Conservation (phyloP, 176 grass and related monocot genomes). For the Thalia dealbata region DNA sequence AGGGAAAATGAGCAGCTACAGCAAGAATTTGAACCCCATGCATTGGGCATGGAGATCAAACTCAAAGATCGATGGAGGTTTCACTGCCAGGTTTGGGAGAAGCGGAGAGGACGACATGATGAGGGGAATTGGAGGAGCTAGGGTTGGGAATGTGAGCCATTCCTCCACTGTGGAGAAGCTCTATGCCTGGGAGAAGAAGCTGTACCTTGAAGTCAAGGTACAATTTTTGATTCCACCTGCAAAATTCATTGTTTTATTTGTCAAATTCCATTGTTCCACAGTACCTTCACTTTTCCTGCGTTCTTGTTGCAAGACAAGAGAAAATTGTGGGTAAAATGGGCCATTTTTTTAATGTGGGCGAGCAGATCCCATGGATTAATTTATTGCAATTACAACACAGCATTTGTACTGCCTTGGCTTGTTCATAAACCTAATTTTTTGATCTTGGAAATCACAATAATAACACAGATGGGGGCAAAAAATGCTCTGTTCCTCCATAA, state of each 20-base stretch:
- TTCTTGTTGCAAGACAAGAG: neutral
- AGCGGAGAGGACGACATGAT: slow-evolving; percentile 28
- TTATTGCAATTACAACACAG: slow-evolving; percentile 24
- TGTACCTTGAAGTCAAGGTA: slow-evolving; percentile 97
- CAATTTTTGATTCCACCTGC: neutral
- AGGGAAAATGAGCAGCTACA: slow-evolving; percentile 68
- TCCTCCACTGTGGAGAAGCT: slow-evolving; percentile 92
- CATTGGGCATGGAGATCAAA: slow-evolving; percentile 38
- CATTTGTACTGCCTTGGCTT: neutral
- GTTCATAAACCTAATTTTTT: slow-evolving; percentile 25
- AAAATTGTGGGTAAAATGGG: neutral
- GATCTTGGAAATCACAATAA: slow-evolving; percentile 25
- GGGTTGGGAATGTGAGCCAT: slow-evolving; percentile 44
- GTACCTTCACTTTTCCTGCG: slow-evolving; percentile 1
- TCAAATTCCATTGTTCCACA: slow-evolving; percentile 1
- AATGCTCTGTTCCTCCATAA: slow-evolving; percentile 14
- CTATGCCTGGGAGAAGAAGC: slow-evolving; percentile 97
- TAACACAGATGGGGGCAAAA: slow-evolving; percentile 23
- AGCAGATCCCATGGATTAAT: slow-evolving; percentile 30
- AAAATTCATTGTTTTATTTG: slow-evolving; percentile 11
- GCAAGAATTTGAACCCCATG: slow-evolving; percentile 72
- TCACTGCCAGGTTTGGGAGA: slow-evolving; percentile 30
- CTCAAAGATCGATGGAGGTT: slow-evolving; percentile 19
- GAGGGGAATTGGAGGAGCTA: slow-evolving; percentile 28
- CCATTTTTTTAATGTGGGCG: neutral